Percentiles rank a stretch among this genome's conserved stretches.
Conservation (phyloP, 768 basidiomycete species). For the Pleurotus pulmonarius region DNA sequence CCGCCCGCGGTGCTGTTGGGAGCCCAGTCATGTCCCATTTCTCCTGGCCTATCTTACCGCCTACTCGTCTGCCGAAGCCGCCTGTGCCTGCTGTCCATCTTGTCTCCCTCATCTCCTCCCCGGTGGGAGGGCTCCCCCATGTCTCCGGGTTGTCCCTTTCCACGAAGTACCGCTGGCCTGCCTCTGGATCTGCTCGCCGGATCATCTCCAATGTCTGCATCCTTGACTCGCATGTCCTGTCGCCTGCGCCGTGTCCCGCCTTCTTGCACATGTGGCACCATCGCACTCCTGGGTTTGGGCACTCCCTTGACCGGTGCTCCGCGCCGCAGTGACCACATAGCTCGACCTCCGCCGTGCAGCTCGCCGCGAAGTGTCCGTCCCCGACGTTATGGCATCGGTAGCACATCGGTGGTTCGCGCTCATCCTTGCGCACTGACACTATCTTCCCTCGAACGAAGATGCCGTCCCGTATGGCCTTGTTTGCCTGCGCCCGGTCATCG, state of each 20-base stretch:
- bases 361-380: conserved; percentile 12
- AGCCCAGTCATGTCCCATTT: neutral
- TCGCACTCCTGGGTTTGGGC: conserved; percentile 8
- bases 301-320: conserved; percentile 13
- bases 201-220: conserved; percentile 1
- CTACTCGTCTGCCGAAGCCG: neutral
- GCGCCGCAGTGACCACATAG: conserved; percentile 14
- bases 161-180: conserved; percentile 15
- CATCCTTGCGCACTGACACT: conserved; percentile 9
- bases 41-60: neutral
- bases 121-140: neutral
- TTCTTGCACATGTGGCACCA: conserved; percentile 22
- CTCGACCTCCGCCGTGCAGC: conserved; percentile 12
- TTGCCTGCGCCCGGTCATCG: conserved; percentile 9
- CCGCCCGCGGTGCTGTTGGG: neutral
- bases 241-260: conserved; percentile 23
- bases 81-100: neutral
- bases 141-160: conserved; percentile 4
- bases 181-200: conserved; percentile 11
- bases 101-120: neutral
- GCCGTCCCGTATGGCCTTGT: conserved; percentile 10
- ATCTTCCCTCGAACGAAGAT: conserved; percentile 13
- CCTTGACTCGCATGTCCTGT: conserved; percentile 19
- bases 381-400: conserved; percentile 14
- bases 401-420: conserved; percentile 14